These are phyloP conservation scores for Quercus alba DNA, from an alignment of 306 rosid species.

Conservation along the genomic window DNA sequence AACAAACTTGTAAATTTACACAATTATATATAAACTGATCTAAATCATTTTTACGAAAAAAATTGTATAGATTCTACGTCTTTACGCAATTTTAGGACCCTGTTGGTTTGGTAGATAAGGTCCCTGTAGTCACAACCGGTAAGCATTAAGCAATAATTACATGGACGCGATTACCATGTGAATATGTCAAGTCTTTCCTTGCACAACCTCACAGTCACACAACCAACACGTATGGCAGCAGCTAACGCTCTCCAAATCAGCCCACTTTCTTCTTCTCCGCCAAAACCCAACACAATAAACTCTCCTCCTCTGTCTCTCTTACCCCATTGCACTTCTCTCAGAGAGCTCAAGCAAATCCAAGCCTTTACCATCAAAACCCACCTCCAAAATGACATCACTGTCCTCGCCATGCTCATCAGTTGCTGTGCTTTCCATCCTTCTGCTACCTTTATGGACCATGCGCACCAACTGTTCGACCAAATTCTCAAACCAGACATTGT, in stretches of 20 bases:
- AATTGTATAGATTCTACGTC: too few relatives aligned
- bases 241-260: conserved; percentile 27
- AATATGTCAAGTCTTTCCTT: too few relatives aligned
- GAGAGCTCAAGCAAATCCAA: conserved; percentile 68
- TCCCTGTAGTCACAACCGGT: too few relatives aligned
- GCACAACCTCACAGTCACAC: too few relatives aligned
- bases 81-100: too few relatives aligned
- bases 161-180: too few relatives aligned
- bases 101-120: too few relatives aligned
- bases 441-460: conserved; percentile 49
- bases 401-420: conserved; percentile 55
- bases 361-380: conserved; percentile 69
- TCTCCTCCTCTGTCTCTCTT: conserved; percentile 43
- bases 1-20: too few relatives aligned
- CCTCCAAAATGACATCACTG: conserved; percentile 38
- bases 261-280: conserved; percentile 32
- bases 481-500: conserved; percentile 59
- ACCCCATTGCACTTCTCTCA: conserved; percentile 60
- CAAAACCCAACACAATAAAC: conserved; percentile 27
- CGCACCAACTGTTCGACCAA: conserved; percentile 54
- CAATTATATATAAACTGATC: fast-evolving
- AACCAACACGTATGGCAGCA: conserved; percentile 36
- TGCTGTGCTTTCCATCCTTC: conserved; percentile 49
- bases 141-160: too few relatives aligned
- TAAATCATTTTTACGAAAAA: fast-evolving